phyloP scores from a whole-genome alignment of 2,329 filamentous ascomycete genomes.

The Stromatinia cepivora region DNA sequence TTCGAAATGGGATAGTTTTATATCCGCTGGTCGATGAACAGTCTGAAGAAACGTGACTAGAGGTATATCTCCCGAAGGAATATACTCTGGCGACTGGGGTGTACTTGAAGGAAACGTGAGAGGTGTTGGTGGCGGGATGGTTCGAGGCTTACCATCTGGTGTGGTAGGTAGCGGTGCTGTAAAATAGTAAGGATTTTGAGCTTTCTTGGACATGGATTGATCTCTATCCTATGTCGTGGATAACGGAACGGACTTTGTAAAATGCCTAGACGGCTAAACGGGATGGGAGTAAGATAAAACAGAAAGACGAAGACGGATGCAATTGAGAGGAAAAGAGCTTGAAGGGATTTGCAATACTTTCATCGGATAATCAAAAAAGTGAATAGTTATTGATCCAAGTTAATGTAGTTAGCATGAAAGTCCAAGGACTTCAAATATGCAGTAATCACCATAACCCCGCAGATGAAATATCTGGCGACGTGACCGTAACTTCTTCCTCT shows the following conservation, averaged over 20 bases:
- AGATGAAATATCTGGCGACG: background rate
- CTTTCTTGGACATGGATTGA: background rate
- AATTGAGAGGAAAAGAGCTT: background rate
- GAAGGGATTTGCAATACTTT: background rate
- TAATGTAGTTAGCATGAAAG: background rate
- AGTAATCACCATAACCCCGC: background rate
- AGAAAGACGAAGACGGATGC: background rate
- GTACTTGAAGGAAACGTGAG: slow-evolving; percentile 35
- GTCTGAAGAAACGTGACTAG: slow-evolving; percentile 54
- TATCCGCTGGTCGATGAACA: slow-evolving; percentile 54
- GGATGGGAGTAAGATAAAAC: background rate
- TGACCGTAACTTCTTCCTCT: background rate
- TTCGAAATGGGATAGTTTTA: slow-evolving; percentile 52
- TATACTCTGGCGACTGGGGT: slow-evolving; percentile 34
- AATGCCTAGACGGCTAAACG: background rate
- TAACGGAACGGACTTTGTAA: background rate
- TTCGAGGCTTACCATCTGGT: slow-evolving; percentile 32
- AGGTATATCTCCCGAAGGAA: slow-evolving; percentile 39
- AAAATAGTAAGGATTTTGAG: slow-evolving; percentile 29
- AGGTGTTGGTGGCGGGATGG: slow-evolving; percentile 35
- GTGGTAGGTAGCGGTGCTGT: slow-evolving; percentile 22
- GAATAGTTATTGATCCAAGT: slow-evolving; percentile 2
- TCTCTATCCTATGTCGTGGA: background rate
- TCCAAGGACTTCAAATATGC: slow-evolving; percentile 3
- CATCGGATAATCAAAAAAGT: background rate